Base-by-base conservation (phyloP, 148 eudicot genomes). In the Rheum nobile region DNA sequence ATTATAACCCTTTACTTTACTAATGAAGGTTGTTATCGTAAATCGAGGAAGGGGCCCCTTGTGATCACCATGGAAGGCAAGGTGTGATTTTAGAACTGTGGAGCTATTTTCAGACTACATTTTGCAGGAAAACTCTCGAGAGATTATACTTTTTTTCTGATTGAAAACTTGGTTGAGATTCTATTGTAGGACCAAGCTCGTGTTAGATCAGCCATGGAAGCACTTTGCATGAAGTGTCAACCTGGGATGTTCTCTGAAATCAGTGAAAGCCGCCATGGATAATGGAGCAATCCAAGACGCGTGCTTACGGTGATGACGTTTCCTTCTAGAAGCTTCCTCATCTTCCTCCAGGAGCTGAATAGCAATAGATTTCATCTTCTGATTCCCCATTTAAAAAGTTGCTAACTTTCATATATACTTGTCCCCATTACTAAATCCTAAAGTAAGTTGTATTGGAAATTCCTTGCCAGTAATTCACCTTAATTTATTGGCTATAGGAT, bases 1-100 rank as follows among this genome's bases (percentile, higher is more conserved):
- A 67, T 34, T 17, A 8, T 32, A 24, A 16, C 47, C 6, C 4
- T 13, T 69, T 41, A 63, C 3, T 42, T 48, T 34, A 42, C 37
- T 67, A 74, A 48, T 82, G 32, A 74, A 95, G 98, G 98, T 47
- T 89, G 89, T 77, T 80, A 91, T 79, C 96, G 98, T 35, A 85
- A 87, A 80, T 84, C 93, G 52, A 86, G 98, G 80, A 77, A 38
- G n/a, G 96, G 90, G 2, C 78, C 89, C 37, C 91, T 95, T 39
- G 76, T 95, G 17, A 86, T 95, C 35, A 82, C 83, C 69, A 74
- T 94, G 14, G 80, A 86, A 84, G 97, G 98, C 72, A 95, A 91
- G 97, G 98, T 95, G 79, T 1, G 65, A 21, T n/a, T n/a, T n/a
- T n/a, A n/a, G n/a, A n/a, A 50, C 55, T 2, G 19, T 19, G 10